These are phyloP conservation scores for Colletotrichum graminicola DNA, from an alignment of 2,329 filamentous ascomycete genomes.

Conservation along the genomic window DNA sequence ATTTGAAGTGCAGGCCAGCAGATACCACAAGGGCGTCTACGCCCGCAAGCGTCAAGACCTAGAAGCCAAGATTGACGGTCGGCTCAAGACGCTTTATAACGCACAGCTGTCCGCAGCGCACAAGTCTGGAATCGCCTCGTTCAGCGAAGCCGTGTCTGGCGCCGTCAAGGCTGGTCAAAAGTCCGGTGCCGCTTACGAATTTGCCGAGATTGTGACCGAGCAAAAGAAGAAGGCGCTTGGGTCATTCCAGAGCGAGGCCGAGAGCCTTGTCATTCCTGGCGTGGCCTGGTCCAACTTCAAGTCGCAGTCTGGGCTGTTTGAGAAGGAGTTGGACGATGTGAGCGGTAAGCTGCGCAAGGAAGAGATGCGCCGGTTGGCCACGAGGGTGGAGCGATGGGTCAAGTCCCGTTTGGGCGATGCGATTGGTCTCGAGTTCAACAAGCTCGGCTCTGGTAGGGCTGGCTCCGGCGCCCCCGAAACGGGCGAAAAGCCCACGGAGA, in stretches of 20 bases:
- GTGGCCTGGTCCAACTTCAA: conserved; percentile 90
- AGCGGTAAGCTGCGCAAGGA: conserved; percentile 88
- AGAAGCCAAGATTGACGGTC: conserved; percentile 86
- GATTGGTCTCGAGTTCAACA: conserved; percentile 94
- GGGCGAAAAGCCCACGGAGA: conserved; percentile 82
- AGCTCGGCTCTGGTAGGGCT: conserved; percentile 87
- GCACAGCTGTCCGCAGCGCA: conserved; percentile 91
- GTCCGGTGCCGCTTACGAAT: conserved; percentile 90
- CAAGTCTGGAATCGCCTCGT: conserved; percentile 85
- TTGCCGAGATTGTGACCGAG: conserved; percentile 89
- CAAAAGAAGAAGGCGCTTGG: conserved; percentile 83
- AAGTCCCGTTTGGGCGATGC: conserved; percentile 88
- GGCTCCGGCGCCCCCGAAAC: conserved; percentile 84
- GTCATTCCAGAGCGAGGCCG: conserved; percentile 81
- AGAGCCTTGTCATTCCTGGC: conserved; percentile 80
- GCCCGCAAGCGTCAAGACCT: conserved; percentile 86
- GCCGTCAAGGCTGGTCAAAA: conserved; percentile 95
- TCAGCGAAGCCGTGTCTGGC: conserved; percentile 87
- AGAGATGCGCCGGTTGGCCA: conserved; percentile 94
- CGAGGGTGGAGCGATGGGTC: conserved; percentile 93
- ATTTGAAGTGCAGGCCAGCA: conserved; percentile 91
- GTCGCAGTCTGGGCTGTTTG: conserved; percentile 82
- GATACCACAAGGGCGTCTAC: conserved; percentile 98
- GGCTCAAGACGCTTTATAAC: conserved; percentile 88
- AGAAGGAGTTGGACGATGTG: conserved; percentile 91